Evolutionary conservation across 2,329 filamentous ascomycete genomes (phyloP), one percentile per base, ranked within the genome.

Genomic region (Ceratocystis huliohia): DNA sequence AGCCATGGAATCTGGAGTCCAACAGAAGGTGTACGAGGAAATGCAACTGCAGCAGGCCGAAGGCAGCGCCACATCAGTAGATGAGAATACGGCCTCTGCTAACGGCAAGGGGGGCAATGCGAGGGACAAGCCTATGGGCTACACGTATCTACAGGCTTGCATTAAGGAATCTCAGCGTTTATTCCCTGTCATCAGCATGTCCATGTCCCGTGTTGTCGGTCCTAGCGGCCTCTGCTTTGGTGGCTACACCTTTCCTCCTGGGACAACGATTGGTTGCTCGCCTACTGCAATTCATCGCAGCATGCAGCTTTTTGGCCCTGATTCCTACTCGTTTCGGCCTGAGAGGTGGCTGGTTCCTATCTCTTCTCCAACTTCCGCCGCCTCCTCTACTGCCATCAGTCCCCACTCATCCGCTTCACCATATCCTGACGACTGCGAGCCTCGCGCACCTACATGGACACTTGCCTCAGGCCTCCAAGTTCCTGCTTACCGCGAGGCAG

Each of bases 111-210:
- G n/a, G 10, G 15, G 37, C 30, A n/a, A 44, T 30, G 20, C 17
- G 33, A 28, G 48, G 8, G 41, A 63, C 5, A 53, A 61, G 22
- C 33, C 48, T 5, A 46, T 56, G 2, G 72, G 72, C 53, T 76
- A 76, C 64, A 78, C 76, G 0, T 75, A 77, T 25, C 41, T 68
- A 8, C 63, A 68, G 25, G 80, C 80, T 1, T 75, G 77, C 48
- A 78, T 82, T 69, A 80, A 78, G 57, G 81, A 83, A 70, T 75
- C 79, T 0, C 81, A 82, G 68, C 75, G 81, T 0, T 72, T 83
- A 0, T 73, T 79, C 46, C 81, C 81, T 0, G 81, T 82, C 2
- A 75, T 82, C 33, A 77, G 76, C 68, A 82, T 83, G 78, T 76
- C 79, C 0, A 74, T 82, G 15, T 75, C 80, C 4, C 78, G 81